Conservation (phyloP, 768 basidiomycete species). For the Mycena indigotica region DNA sequence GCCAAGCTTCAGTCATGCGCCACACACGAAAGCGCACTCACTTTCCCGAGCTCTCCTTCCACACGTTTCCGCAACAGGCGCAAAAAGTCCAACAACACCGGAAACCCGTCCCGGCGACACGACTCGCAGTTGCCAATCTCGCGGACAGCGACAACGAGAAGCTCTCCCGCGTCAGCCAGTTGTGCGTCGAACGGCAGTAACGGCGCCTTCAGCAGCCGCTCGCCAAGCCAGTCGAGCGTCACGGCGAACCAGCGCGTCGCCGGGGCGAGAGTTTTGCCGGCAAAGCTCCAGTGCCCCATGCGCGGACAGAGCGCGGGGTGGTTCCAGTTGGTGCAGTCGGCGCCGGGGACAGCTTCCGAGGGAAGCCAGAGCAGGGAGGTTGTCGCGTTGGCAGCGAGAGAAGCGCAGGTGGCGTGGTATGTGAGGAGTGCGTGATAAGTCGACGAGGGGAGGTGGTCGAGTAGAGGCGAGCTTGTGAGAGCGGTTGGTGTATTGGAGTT, state of each 20-base stretch:
- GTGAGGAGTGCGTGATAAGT: conserved; percentile 1
- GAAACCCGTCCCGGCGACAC: neutral
- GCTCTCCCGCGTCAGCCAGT: neutral
- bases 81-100: neutral
- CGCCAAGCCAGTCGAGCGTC: neutral
- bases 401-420: neutral
- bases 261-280: neutral
- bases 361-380: neutral
- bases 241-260: neutral
- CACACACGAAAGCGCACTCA: neutral
- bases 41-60: neutral
- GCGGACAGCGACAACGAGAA: neutral
- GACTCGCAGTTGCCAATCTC: neutral
- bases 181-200: neutral
- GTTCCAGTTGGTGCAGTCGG: neutral
- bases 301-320: neutral
- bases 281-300: conserved; percentile 1
- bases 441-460: neutral
- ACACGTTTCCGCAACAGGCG: neutral
- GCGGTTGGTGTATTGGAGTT: neutral
- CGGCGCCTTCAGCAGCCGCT: neutral
- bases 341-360: neutral
- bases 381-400: neutral
- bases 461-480: neutral
- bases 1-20: neutral